Conservation (phyloP, 768 basidiomycete genomes). For the Crepidotus variabilis region DNA sequence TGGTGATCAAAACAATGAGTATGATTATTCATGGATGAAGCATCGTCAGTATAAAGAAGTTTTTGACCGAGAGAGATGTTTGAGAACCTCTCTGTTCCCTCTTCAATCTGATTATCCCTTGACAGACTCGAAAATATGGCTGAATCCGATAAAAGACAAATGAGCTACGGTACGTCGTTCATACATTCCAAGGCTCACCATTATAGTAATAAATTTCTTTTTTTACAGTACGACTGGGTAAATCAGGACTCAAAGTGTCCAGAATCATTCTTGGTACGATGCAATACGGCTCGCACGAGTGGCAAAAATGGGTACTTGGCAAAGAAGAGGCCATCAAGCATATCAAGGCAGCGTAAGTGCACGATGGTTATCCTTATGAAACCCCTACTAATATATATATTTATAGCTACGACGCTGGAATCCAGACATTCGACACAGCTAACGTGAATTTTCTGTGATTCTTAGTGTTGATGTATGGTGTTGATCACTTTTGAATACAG, state of each 20-base stretch:
- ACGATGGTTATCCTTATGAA: too few relatives aligned
- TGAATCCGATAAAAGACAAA: neutral
- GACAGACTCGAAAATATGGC: too few relatives aligned
- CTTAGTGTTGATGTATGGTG: too few relatives aligned
- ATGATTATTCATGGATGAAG: too few relatives aligned
- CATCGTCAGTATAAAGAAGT: too few relatives aligned
- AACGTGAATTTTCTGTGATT: conserved; percentile 64
- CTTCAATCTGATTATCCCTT: too few relatives aligned
- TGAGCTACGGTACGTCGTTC: neutral
- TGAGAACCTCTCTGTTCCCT: too few relatives aligned
- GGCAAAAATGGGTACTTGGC: conserved; percentile 44
- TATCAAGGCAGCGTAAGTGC: too few relatives aligned
- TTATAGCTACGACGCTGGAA: neutral
- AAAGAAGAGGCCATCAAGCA: conserved; percentile 49
- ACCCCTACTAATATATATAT: too few relatives aligned
- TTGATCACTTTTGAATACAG: too few relatives aligned
- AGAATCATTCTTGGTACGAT: conserved; percentile 63
- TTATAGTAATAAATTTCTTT: neutral
- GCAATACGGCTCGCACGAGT: conserved; percentile 50
- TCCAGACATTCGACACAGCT: conserved; percentile 37
- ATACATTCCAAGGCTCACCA: neutral
- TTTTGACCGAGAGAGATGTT: too few relatives aligned
- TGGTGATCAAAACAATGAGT: too few relatives aligned
- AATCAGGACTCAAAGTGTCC: conserved; percentile 60
- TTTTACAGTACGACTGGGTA: conserved; percentile 38